Evolutionary conservation across 495 filamentous ascomycete species (phyloP).

Genomic region (Tricharina praecox): DNA sequence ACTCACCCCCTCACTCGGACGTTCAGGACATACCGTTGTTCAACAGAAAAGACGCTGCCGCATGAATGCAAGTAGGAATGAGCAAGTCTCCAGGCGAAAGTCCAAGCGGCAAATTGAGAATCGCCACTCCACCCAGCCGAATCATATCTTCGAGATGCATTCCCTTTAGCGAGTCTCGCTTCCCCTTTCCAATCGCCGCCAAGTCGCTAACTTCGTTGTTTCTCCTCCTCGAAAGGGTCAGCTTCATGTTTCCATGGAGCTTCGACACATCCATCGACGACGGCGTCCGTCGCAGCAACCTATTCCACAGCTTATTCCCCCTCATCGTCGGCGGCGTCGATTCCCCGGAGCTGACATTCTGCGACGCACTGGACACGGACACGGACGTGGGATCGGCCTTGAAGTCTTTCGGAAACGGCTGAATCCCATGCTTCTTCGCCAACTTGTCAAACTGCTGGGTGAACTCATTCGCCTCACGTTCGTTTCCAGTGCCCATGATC

Average conservation of each 20-base stretch:
- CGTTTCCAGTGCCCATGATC: slow-evolving; percentile 8
- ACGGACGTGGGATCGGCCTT: slow-evolving; percentile 14
- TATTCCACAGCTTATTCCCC: slow-evolving; percentile 25
- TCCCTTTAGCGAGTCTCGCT: slow-evolving; percentile 42
- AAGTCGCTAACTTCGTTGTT: slow-evolving; percentile 33
- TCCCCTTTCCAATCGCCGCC: slow-evolving; percentile 33
- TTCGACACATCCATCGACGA: slow-evolving; percentile 24
- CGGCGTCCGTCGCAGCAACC: slow-evolving; percentile 18
- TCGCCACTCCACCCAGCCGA: slow-evolving; percentile 55
- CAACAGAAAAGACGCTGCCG: slow-evolving; percentile 47
- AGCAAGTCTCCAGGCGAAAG: slow-evolving; percentile 46
- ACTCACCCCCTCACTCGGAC: no score
- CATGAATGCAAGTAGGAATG: slow-evolving; percentile 60
- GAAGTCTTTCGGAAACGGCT: slow-evolving; percentile 20
- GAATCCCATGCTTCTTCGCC: slow-evolving; percentile 26
- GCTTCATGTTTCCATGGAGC: slow-evolving; percentile 18
- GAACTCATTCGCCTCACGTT: slow-evolving; percentile 18
- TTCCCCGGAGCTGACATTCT: slow-evolving; percentile 11
- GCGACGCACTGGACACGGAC: slow-evolving; percentile 22
- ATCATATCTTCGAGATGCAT: slow-evolving; percentile 47
- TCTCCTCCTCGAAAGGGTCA: slow-evolving; percentile 18
- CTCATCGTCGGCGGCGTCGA: slow-evolving; percentile 15
- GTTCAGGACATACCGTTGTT: slow-evolving; percentile 54
- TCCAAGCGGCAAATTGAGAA: slow-evolving; percentile 47
- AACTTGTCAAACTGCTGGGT: slow-evolving; percentile 23